Evolutionary conservation across 1,139 yeast genomes (phyloP), one percentile per base, ranked within the genome.

Genomic region (Protomyces pachydermus): DNA sequence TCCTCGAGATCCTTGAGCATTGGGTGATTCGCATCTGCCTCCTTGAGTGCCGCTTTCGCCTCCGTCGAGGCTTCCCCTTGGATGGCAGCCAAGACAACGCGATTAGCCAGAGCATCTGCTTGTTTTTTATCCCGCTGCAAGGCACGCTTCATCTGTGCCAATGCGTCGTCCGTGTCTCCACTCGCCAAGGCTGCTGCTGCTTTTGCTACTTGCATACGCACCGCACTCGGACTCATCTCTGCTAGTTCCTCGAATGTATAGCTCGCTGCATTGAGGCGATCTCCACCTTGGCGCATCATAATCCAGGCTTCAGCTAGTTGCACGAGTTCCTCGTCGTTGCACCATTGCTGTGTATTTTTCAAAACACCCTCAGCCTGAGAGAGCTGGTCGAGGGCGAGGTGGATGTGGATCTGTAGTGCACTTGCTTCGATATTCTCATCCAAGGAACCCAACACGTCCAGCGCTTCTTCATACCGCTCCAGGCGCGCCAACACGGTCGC

Each of bases 191-290:
- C 81, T 12, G 82, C 73, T 2, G 79, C 79, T 10, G 80, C 76
- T 69, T 79, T 79, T 50, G 82, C 82, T 60, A 81, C 74, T 55
- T 83, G 72, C 38, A 77, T 80, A 76, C 62, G 62, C 12, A 76
- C 79, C 73, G 71, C 82, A 75, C 79, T 80, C 75, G 72, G 83
- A 14, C 69, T 66, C 1, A 68, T 62, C 73, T 56, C 81, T 63
- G 85, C 80, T 65, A 85, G 78, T 74, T 87, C 95, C 73, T 87
- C 93, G 74, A 82, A 87, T 70, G 87, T 86, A 74, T 85, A 87
- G 75, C 81, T 84, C 1, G 88, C 79, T 68, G 83, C 83, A 73
- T 81, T 86, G 68, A 84, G 81, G 68, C 80, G 77, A 66, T 80
- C 80, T 57, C 87, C 88, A 69, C 77, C 71, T 51, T 61, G 82